Conservation (phyloP, 108 stramenopile species). For the Cyclotella sp. region DNA sequence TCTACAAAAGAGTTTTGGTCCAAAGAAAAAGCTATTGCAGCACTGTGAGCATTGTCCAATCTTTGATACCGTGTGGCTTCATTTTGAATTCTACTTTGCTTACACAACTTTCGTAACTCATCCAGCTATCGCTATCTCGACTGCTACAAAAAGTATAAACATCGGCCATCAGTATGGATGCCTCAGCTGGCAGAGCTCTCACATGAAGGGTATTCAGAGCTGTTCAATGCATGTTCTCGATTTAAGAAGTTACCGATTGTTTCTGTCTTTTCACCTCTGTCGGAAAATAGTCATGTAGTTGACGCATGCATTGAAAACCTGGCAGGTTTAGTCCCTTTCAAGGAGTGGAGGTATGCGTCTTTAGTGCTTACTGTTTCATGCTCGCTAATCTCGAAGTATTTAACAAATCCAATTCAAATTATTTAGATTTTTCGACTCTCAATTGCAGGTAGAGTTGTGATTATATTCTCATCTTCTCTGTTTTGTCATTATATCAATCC, state of each 20-base stretch:
- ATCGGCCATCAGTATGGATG: slow-evolving; percentile 77
- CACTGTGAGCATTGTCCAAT: slow-evolving; percentile 51
- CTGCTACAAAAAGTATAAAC: slow-evolving; percentile 36
- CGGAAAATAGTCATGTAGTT: slow-evolving; percentile 16
- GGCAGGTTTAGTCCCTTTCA: slow-evolving; percentile 67
- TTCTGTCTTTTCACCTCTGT: slow-evolving; percentile 8
- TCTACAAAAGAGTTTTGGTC: slow-evolving; percentile 58
- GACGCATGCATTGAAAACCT: slow-evolving; percentile 26
- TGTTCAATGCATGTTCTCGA: slow-evolving; percentile 63
- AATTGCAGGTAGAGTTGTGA: slow-evolving; percentile 37
- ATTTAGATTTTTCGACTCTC: slow-evolving; percentile 62
- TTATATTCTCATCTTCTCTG: background rate
- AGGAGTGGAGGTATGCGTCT: slow-evolving; percentile 63
- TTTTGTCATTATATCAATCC: background rate
- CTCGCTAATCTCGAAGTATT: background rate
- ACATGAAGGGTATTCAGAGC: slow-evolving; percentile 45
- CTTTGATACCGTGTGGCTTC: too few relatives aligned
- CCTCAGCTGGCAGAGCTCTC: slow-evolving; percentile 65
- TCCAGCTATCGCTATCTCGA: slow-evolving; percentile 60
- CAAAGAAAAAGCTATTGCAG: slow-evolving; percentile 40
- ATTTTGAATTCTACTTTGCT: too few relatives aligned
- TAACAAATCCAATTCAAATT: background rate
- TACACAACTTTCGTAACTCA: background rate
- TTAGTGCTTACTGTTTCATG: background rate
- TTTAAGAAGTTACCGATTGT: slow-evolving; percentile 45